These are phyloP conservation scores for Closterium sp. DNA, from an alignment of 139 green algal species.

Conservation along the genomic window DNA sequence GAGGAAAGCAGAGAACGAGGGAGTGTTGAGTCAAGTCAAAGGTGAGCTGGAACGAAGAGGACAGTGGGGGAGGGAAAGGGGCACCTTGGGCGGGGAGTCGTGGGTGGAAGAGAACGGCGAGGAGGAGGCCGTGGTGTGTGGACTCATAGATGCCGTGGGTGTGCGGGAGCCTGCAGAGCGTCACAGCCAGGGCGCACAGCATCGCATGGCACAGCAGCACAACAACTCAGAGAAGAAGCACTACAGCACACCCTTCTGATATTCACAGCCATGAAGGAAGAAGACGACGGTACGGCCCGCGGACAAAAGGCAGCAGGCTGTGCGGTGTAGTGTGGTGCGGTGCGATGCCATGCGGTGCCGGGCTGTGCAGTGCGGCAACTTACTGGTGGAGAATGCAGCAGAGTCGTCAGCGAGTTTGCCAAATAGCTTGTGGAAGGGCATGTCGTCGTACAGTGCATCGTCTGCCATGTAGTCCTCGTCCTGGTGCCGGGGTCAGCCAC, in stretches of 20 bases:
- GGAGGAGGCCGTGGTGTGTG: neutral
- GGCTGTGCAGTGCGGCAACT: neutral
- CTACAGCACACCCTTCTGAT: too few relatives aligned
- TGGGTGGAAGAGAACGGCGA: neutral
- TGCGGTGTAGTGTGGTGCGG: neutral
- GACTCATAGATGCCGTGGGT: neutral
- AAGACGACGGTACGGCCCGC: too few relatives aligned
- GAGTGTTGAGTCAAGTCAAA: too few relatives aligned
- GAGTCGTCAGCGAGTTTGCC: constrained; percentile 46
- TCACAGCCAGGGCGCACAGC: too few relatives aligned
- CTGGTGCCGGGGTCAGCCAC: neutral
- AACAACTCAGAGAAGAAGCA: too few relatives aligned
- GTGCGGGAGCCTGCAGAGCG: neutral
- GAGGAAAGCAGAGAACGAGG: too few relatives aligned
- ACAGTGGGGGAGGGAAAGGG: too few relatives aligned
- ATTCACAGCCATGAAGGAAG: too few relatives aligned
- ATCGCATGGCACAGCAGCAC: too few relatives aligned
- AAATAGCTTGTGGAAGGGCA: constrained; percentile 46
- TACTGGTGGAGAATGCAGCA: neutral
- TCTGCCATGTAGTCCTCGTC: constrained; percentile 46
- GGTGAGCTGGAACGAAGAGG: neutral
- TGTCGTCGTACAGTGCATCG: constrained; percentile 76
- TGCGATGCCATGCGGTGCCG: too few relatives aligned
- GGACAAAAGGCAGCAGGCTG: neutral
- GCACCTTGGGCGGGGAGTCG: neutral